Conservation (phyloP, 306 rosid genomes). For the Sesbania bispinosa region DNA sequence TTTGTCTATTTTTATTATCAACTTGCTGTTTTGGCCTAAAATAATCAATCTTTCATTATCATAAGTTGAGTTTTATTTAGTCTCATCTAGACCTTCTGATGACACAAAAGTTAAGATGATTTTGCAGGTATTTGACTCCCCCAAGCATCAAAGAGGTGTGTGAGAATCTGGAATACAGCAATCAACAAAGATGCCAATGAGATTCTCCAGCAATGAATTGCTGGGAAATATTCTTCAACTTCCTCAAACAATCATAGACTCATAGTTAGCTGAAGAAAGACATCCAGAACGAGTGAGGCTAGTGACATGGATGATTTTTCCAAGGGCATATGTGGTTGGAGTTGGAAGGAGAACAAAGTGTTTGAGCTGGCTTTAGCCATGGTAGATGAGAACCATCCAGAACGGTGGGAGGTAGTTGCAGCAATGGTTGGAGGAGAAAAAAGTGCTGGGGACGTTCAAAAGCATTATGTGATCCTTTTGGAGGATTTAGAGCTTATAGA, state of each 20-base stretch:
- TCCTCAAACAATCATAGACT: no score
- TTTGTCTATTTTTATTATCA: conserved; percentile 38
- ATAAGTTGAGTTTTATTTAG: conserved; percentile 16
- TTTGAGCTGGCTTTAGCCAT: conserved; percentile 75
- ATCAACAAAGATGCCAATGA: not conserved
- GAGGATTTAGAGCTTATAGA: conserved; percentile 74
- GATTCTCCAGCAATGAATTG: conserved; percentile 1
- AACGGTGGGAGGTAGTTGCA: conserved; percentile 67
- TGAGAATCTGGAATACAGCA: conserved; percentile 15
- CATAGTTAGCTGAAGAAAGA: no score
- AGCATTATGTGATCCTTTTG: conserved; percentile 60
- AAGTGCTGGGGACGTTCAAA: conserved; percentile 63
- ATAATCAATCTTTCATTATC: conserved; percentile 14
- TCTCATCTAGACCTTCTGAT: conserved; percentile 14
- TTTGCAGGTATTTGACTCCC: conserved; percentile 25
- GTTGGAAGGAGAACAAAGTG: conserved; percentile 85
- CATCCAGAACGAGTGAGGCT: not conserved
- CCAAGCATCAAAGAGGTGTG: not conserved
- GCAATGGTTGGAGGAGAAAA: conserved; percentile 67
- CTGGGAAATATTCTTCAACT: conserved; percentile 1
- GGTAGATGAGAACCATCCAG: conserved; percentile 68
- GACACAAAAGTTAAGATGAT: not conserved
- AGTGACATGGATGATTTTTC: conserved; percentile 36
- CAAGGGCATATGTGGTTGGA: conserved; percentile 53
- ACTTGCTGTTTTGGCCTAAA: conserved; percentile 32